A percentile compares a stretch with the other conserved stretches of the same genome.
Conservation (phyloP, 495 filamentous ascomycete species). For the Entonaema liquescens region DNA sequence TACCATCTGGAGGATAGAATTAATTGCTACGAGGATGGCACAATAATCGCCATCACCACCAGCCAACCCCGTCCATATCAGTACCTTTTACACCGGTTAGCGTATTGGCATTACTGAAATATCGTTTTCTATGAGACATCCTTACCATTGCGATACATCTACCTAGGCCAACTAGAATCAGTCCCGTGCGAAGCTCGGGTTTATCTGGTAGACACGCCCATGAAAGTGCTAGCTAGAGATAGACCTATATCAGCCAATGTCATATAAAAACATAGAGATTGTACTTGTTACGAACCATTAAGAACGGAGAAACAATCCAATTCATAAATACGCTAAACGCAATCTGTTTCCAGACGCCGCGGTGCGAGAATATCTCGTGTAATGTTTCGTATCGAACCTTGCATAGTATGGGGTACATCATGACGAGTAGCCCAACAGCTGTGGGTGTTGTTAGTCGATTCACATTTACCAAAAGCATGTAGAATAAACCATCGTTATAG, state of each 20-base stretch:
- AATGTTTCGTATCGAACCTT: slow-evolving; percentile 88
- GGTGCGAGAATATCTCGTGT: slow-evolving; percentile 69
- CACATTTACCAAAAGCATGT: background rate
- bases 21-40: slow-evolving; percentile 88
- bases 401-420: slow-evolving; percentile 97
- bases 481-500: background rate
- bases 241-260: background rate
- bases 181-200: slow-evolving; percentile 69
- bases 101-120: background rate
- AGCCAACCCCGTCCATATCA: slow-evolving; percentile 82
- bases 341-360: slow-evolving; percentile 80
- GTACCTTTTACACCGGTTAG: slow-evolving; percentile 55
- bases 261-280: background rate
- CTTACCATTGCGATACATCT: slow-evolving; percentile 86
- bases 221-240: slow-evolving; percentile 68
- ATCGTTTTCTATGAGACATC: slow-evolving; percentile 6
- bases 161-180: slow-evolving; percentile 81
- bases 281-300: slow-evolving; percentile 71
- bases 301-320: slow-evolving; percentile 87
- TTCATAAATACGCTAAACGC: slow-evolving; percentile 81
- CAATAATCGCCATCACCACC: slow-evolving; percentile 86
- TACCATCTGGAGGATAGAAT: slow-evolving; percentile 87
- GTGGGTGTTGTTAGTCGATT: background rate
- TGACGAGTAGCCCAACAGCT: slow-evolving; percentile 85
- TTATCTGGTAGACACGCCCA: slow-evolving; percentile 87